phyloP scores from a whole-genome alignment of 2,329 filamentous ascomycete genomes.

The Verticillium nubilum region DNA sequence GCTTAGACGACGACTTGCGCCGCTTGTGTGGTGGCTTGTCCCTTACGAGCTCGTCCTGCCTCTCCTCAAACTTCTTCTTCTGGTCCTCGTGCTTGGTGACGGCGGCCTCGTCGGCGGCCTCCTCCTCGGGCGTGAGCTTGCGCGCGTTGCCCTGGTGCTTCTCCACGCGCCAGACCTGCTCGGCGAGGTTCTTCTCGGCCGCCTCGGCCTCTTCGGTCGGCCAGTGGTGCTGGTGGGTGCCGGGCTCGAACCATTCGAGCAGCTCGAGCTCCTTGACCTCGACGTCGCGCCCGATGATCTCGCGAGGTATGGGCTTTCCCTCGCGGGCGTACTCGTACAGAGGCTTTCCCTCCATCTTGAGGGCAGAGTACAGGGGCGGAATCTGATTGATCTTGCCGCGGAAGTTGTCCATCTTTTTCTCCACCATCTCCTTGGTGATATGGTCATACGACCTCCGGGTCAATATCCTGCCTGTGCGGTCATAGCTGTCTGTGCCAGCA shows the following conservation, averaged over 20 bases:
- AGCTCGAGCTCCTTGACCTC: conserved; percentile 74
- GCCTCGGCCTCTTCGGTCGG: conserved; percentile 72
- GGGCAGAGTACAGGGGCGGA: conserved; percentile 86
- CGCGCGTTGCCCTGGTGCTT: conserved; percentile 46
- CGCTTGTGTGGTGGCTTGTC: conserved; percentile 38
- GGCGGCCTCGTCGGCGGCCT: conserved; percentile 49
- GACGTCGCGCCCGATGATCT: conserved; percentile 77
- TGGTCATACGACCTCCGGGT: conserved; percentile 71
- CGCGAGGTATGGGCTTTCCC: conserved; percentile 77
- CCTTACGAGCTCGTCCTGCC: conserved; percentile 50
- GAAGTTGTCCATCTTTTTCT: conserved; percentile 70
- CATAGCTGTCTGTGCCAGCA: conserved; percentile 88
- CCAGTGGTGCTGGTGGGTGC: conserved; percentile 73
- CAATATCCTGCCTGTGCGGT: conserved; percentile 78
- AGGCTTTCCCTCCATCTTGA: conserved; percentile 90
- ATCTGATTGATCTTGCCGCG: conserved; percentile 82
- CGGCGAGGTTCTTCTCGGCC: conserved; percentile 70
- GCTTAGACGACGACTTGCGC: conserved; percentile 21
- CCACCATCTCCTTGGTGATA: conserved; percentile 72
- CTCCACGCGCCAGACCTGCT: conserved; percentile 63
- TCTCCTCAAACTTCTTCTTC: conserved; percentile 54
- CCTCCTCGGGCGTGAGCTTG: conserved; percentile 47
- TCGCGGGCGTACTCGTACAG: conserved; percentile 94
- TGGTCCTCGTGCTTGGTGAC: conserved; percentile 50
- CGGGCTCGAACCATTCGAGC: conserved; percentile 78